phyloP scores from a whole-genome alignment of 2,329 filamentous ascomycete genomes.

The Metarhizium guizhouense region DNA sequence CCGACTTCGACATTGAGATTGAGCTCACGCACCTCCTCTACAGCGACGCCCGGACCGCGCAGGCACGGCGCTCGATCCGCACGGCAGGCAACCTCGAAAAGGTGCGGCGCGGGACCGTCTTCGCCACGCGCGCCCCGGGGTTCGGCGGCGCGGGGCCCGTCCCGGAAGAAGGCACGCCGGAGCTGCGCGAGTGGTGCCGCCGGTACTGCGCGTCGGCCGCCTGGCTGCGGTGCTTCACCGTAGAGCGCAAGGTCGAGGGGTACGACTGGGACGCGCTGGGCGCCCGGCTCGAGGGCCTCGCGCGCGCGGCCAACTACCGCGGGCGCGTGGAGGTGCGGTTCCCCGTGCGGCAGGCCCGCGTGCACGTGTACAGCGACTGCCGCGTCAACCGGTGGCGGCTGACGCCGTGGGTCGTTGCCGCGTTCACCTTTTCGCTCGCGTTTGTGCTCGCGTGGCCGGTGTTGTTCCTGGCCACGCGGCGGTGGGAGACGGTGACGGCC shows the following conservation, averaged over 20 bases:
- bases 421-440: conserved; percentile 58
- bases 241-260: conserved; percentile 46
- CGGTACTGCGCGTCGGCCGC: conserved; percentile 52
- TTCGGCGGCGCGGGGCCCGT: conserved; percentile 20
- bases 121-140: conserved; percentile 41
- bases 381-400: conserved; percentile 56
- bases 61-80: conserved; percentile 34
- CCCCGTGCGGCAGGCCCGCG: conserved; percentile 43
- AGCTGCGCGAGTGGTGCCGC: conserved; percentile 55
- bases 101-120: conserved; percentile 55
- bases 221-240: conserved; percentile 45
- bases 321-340: conserved; percentile 52
- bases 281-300: conserved; percentile 42
- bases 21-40: conserved; percentile 52
- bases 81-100: conserved; percentile 51
- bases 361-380: conserved; percentile 57
- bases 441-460: conserved; percentile 65
- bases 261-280: conserved; percentile 49
- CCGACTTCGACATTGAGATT: conserved; percentile 51
- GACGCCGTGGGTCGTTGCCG: conserved; percentile 51
- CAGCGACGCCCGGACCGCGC: conserved; percentile 28
- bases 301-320: conserved; percentile 58
- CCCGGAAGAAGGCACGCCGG: conserved; percentile 21
- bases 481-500: conserved; percentile 54
- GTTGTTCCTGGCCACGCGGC: conserved; percentile 57